A percentile compares a stretch with the other conserved stretches of the same genome.
These are phyloP conservation scores for Roridomyces roridus DNA, from an alignment of 768 basidiomycete genomes.

Conservation along the genomic window DNA sequence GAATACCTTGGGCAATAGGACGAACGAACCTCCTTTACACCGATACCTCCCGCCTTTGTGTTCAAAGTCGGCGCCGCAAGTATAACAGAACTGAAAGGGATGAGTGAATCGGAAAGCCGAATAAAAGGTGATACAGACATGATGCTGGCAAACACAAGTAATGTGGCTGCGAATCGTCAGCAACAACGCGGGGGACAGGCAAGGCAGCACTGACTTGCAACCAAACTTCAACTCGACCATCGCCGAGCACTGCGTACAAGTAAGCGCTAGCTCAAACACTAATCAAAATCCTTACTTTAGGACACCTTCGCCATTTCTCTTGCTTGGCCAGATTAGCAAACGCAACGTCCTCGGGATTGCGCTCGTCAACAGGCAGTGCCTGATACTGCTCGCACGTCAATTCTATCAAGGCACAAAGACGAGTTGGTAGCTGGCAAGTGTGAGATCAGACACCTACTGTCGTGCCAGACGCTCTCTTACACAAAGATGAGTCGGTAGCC, in stretches of 20 bases:
- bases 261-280: neutral
- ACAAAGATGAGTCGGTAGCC: no score
- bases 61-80: slow-evolving; percentile 28
- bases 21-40: slow-evolving; percentile 23
- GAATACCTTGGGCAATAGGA: no score
- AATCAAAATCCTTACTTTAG: slow-evolving; percentile 16
- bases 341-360: slow-evolving; percentile 26
- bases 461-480: slow-evolving; percentile 27
- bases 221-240: slow-evolving; percentile 34
- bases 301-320: slow-evolving; percentile 30
- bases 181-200: no score
- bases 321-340: slow-evolving; percentile 26
- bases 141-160: slow-evolving; percentile 28
- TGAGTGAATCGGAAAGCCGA: neutral
- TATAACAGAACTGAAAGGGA: slow-evolving; percentile 26
- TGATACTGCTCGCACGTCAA: slow-evolving; percentile 28
- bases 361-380: slow-evolving; percentile 23
- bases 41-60: slow-evolving; percentile 25
- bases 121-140: slow-evolving; percentile 22
- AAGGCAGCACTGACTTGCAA: slow-evolving; percentile 24
- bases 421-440: no score
- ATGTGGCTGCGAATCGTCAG: slow-evolving; percentile 19
- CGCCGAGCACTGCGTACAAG: slow-evolving; percentile 21
- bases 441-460: slow-evolving; percentile 12
- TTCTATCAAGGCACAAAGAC: slow-evolving; percentile 13